These are phyloP conservation scores for Quercus suber DNA, from an alignment of 306 rosid species.

Conservation along the genomic window DNA sequence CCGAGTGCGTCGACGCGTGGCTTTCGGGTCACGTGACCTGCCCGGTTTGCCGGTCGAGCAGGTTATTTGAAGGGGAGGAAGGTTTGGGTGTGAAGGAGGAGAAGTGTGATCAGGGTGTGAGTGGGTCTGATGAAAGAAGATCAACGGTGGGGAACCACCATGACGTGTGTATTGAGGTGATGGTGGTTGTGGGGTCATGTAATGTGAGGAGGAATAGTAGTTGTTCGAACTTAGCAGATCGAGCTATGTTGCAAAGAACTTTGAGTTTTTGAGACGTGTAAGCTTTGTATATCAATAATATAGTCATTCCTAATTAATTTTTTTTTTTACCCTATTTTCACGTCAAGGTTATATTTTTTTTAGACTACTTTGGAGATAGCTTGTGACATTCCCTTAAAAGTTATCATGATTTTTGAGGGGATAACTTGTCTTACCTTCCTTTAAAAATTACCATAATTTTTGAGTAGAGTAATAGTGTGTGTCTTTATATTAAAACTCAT, in stretches of 20 bases:
- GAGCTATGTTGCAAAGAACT: not conserved
- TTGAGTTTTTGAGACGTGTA: not conserved
- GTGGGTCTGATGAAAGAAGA: not conserved
- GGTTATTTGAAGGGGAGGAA: not conserved
- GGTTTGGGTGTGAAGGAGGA: not conserved
- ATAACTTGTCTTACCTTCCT: no score
- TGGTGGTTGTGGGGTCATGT: not conserved
- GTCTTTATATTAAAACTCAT: no score
- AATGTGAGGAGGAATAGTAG: not conserved
- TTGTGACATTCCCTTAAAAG: no score
- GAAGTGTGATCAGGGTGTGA: not conserved
- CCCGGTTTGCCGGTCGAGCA: constrained; percentile 47
- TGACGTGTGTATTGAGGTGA: not conserved
- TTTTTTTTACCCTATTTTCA: no score
- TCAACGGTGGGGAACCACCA: not conserved
- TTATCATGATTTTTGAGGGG: no score
- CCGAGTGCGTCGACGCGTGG: constrained; percentile 53
- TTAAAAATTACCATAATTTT: no score
- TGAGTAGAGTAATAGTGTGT: no score
- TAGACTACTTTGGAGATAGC: no score
- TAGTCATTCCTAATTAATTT: no score
- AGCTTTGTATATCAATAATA: not conserved
- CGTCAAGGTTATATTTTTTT: no score
- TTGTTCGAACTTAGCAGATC: not conserved
- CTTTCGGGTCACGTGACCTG: constrained; percentile 44